Evolutionary conservation across 805 yeast genomes (phyloP).

Genomic region (Candida namnaoensis): DNA sequence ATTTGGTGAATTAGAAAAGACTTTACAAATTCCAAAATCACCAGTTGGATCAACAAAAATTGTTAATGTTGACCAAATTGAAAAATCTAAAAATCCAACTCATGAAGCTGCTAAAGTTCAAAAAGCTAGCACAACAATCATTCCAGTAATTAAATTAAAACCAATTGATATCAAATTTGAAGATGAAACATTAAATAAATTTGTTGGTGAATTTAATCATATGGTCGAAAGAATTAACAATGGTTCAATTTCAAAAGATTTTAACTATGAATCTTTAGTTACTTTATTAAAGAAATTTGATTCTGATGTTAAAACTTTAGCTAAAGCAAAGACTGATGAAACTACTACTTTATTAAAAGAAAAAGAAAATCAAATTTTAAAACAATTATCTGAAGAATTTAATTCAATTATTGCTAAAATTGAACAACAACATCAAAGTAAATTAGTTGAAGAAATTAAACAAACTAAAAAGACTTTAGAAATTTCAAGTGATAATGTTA

Average conservation of each 20-base stretch:
- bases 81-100: constrained; percentile 2
- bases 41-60: constrained; percentile 27
- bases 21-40: constrained; percentile 28
- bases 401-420: constrained; percentile 52
- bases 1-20: constrained; percentile 27
- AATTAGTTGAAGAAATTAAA: constrained; percentile 55
- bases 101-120: constrained; percentile 6
- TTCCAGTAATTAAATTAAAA: constrained; percentile 15
- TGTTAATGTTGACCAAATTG: constrained; percentile 14
- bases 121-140: constrained; percentile 1
- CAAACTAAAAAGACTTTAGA: constrained; percentile 57
- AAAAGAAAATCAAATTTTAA: constrained; percentile 50
- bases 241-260: constrained; percentile 9
- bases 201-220: constrained; percentile 15
- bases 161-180: constrained; percentile 20
- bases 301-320: constrained; percentile 9
- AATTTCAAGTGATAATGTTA: constrained; percentile 66
- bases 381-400: constrained; percentile 51
- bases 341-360: constrained; percentile 12
- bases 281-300: constrained; percentile 12
- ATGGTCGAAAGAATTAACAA: constrained; percentile 14
- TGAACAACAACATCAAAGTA: constrained; percentile 47
- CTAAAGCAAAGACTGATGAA: constrained; percentile 4
- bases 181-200: constrained; percentile 17
- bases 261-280: constrained; percentile 7